Evolutionary conservation across 2,329 filamentous ascomycete species (phyloP).

Genomic region (Fusarium odoratissimum): DNA sequence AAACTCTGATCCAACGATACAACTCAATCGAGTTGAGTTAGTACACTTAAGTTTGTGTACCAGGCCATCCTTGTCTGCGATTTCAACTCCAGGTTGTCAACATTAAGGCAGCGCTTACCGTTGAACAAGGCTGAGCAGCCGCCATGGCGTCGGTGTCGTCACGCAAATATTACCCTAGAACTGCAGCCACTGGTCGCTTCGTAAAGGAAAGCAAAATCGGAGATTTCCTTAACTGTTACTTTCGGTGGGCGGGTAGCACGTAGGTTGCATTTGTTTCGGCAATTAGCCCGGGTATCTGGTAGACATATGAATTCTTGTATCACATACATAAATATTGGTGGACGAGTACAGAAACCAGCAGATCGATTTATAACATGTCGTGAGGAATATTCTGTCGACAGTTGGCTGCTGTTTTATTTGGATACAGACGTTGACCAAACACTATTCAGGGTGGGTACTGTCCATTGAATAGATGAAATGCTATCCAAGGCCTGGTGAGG

Average conservation of each 20-base stretch:
- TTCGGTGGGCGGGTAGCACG: constrained; percentile 6
- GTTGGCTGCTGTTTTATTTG: background rate
- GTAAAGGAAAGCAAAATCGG: constrained; percentile 1
- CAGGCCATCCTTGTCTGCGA: background rate
- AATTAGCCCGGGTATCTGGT: background rate
- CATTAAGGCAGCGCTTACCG: constrained; percentile 2
- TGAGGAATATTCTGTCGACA: background rate
- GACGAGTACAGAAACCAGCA: background rate
- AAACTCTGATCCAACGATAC: constrained; percentile 4
- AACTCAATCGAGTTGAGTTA: background rate
- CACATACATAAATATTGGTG: background rate
- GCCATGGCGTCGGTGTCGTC: constrained; percentile 28
- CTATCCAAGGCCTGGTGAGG: background rate
- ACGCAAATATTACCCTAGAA: constrained; percentile 5
- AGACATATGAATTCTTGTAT: background rate
- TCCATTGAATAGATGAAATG: background rate
- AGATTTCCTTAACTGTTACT: constrained; percentile 13
- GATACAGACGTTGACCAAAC: constrained; percentile 1
- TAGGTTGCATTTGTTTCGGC: constrained; percentile 5
- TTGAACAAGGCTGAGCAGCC: constrained; percentile 38
- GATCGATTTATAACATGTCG: background rate
- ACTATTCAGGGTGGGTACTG: background rate
- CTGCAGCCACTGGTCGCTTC: background rate
- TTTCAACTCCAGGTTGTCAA: background rate
- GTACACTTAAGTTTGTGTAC: background rate